Evolutionary conservation across 2,329 filamentous ascomycete genomes (phyloP), one percentile per base, ranked within the genome.

Genomic region (Talaromyces marneffei): DNA sequence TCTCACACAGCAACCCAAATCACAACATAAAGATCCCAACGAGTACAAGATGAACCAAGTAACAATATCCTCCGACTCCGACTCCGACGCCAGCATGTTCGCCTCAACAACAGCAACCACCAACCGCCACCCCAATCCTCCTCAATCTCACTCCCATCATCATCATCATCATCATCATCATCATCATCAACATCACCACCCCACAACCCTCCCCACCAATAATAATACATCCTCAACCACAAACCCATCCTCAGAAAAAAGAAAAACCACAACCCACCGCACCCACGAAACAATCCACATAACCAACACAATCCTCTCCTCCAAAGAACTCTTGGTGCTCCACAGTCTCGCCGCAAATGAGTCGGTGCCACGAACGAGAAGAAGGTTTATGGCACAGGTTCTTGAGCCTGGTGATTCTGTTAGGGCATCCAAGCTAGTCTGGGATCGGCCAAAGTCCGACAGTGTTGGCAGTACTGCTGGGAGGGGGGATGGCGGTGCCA

Each of bases 351-450:
- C 71, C 56, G 58, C n/a, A 9, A 35, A 52, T 10, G 40, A 77
- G 73, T 74, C 75, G 42, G 70, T 77, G 55, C 74, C 75, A 1
- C 71, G 76, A 70, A 70, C 72, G 25, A 72, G 74, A 37, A 70
- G 72, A 7, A 70, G 71, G 37, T 75, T 77, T 60, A 63, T 71
- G 29, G 67, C 74, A 7, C 73, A 73, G 44, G 66, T 76, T 2
- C 66, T 77, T 44, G 67, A 71, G 2, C 67, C 70, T 5, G 68
- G 69, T 10, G 68, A 73, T 54, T 65, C 67, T 1, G 23, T 20
- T n/a, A 31, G 8, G 9, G 60, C 60, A 12, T 54, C 39, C 31
- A 31, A 3, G 29, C 27, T 59, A 18, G 33, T 48, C n/a, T 55
- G 25, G 14, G 52, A 55, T n/a, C 10, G 42, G 27, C 46, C n/a